Conservation (phyloP, 1,139 yeast species). For the Meyerozyma elateridarum region DNA sequence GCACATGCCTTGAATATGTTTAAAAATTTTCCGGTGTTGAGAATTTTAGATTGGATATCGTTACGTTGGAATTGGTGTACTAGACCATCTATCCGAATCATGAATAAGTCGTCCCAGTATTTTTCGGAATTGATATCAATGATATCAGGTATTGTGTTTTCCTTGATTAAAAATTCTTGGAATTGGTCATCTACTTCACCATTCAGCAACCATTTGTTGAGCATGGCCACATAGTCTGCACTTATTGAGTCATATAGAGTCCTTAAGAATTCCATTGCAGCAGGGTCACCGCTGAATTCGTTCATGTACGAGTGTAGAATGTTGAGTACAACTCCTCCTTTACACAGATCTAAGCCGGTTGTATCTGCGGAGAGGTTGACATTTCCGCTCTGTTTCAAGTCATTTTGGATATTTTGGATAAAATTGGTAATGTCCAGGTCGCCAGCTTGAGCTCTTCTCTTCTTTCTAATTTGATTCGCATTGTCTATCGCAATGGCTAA, state of each 20-base stretch:
- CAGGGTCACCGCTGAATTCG: constrained; percentile 62
- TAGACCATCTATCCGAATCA: constrained; percentile 70
- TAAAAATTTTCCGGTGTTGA: constrained; percentile 81
- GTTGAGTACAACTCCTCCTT: constrained; percentile 64
- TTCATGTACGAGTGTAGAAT: constrained; percentile 57
- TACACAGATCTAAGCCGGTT: constrained; percentile 50
- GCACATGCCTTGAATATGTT: constrained; percentile 65
- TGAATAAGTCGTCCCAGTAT: constrained; percentile 83
- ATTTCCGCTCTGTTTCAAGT: constrained; percentile 36
- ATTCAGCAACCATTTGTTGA: constrained; percentile 70
- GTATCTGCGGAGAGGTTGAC: constrained; percentile 49
- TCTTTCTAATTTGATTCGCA: constrained; percentile 19
- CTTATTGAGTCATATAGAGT: constrained; percentile 57
- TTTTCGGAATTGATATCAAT: constrained; percentile 58
- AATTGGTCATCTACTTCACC: constrained; percentile 79
- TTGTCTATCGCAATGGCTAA: constrained; percentile 44
- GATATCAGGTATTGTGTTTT: constrained; percentile 29
- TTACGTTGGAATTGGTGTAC: constrained; percentile 57
- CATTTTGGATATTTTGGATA: constrained; percentile 38
- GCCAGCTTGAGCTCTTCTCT: constrained; percentile 19
- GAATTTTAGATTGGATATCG: constrained; percentile 58
- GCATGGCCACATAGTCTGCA: constrained; percentile 58
- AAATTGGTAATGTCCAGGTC: constrained; percentile 32
- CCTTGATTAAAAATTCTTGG: constrained; percentile 73
- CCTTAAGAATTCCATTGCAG: constrained; percentile 48